Base-by-base conservation (phyloP, 2,329 filamentous ascomycete species). In the Arthroderma sp. region DNA sequence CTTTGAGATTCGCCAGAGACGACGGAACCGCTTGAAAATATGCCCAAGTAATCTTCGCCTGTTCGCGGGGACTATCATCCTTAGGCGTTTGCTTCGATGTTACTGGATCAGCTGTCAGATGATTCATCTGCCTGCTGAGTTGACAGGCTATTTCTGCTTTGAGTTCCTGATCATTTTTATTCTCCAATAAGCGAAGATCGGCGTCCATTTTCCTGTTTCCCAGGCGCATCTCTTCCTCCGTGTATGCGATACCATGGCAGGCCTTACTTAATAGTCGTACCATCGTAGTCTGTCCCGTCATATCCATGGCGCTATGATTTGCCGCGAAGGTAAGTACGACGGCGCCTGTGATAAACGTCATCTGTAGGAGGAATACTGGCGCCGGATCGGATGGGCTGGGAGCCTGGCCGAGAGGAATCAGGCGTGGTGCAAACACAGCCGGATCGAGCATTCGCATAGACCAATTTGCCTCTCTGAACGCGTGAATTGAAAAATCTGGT, bases 261-360 rank as follows among this genome's bases (percentile, higher is more conserved):
- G 70, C 72, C 45, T 74, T 73, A 0, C 67, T 63, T 4, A 78
- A 57, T 1, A 73, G 63, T 2, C 56, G 47, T 10, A 75, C 70
- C 10, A 74, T 49, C 22, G 67, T 61, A 2, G 59, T 69, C 49
- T 71, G 66, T 1, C 72, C 74, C 1, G 62, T 63, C 58, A 72
- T 69, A 44, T 78, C 75, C 64, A 74, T 70, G 0, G 60, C 55
- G 4, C 64, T 62, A 50, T 78, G 75, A 27, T 73, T 66, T 5
- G 60, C 65, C 29, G 63, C 63, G 27, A 75, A 58, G 2, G 68
- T 71, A 6, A 78, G 60, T 1, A 78, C 48, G 0, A 78, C 51
- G 0, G 73, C 74, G 3, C 67, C 71, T 1, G 50, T 42, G 31
- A 77, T 64, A 40, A 73, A 66, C 36, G 63, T 74, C 3, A 63